Base-by-base conservation (phyloP, 345 rosid species). In the Psidium guajava region DNA sequence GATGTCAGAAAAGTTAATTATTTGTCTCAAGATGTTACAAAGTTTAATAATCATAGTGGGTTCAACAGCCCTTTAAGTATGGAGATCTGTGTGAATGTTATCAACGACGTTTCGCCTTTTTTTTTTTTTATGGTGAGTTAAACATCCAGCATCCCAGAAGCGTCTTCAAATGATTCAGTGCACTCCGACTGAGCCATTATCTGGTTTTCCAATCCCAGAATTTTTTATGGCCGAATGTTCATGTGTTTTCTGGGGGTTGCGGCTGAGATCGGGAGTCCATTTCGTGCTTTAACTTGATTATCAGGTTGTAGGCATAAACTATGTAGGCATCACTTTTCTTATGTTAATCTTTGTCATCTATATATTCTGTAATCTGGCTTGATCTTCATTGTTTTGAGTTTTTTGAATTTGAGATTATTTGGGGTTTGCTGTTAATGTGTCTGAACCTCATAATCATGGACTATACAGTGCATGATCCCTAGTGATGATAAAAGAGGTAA, bases 381-480 rank as follows among this genome's bases (percentile, higher is more conserved):
- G 61, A 22, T 25, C 24, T 56, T 55, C 12, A 6, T 47, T 58
- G 25, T 11, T 24, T 9, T 5, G 36, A 11, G 32, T 58, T 58
- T 58, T 1, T n/a, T 14, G 15, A 58, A n/a, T 58, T n/a, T n/a
- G 32, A 12, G 69, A 11, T n/a, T 12, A 5, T 57, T 57, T 28
- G 11, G 11, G 28, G 28, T 12, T 11, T 57, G 61, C 3, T 25
- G 0, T 57, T 25, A 27, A 57, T 57, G 15, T n/a, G 27, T 59
- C 15, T 59, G 28, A 58, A 4, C 1, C 12, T 12, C 0, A 1
- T 27, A 57, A 27, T 25, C 25, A 1, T 0, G 8, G 69, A n/a
- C 18, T 12, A 27, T 58, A n/a, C 12, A 7, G 13, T n/a, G 69
- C 13, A 3, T 12, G 16, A n/a, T n/a, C 6, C 32, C 0, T 58